Conservation (phyloP, 441 rosid species). For the Gossypium aridum region DNA sequence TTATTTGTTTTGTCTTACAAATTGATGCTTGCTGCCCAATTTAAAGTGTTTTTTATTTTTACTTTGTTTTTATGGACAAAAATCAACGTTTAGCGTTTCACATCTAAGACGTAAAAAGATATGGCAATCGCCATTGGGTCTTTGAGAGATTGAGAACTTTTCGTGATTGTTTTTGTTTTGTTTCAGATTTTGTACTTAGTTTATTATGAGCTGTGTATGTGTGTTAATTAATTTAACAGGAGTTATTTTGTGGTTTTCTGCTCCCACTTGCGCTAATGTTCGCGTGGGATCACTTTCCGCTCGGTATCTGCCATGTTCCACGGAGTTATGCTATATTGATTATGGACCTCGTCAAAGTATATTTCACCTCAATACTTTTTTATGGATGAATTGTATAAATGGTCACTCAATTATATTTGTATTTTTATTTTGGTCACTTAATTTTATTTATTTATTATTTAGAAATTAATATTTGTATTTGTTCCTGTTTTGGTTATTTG, state of each 20-base stretch:
- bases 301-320: not conserved
- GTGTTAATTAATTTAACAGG: not conserved
- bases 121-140: not conserved
- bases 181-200: not conserved
- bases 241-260: not conserved
- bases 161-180: not conserved
- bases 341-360: not conserved
- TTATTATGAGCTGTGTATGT: not conserved
- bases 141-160: not conserved
- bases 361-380: too few species aligned
- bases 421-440: too few species aligned
- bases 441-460: too few species aligned
- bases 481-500: too few species aligned
- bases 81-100: not conserved
- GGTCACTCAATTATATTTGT: too few species aligned
- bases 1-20: not conserved
- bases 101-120: not conserved
- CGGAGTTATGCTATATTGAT: not conserved
- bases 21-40: not conserved
- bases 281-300: not conserved
- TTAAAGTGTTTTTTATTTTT: not conserved
- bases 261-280: not conserved
- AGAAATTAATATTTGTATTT: too few species aligned
- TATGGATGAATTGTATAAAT: too few species aligned
- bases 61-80: not conserved